phyloP scores from a whole-genome alignment of 495 filamentous ascomycete species.

The Lasiosphaeria hispida region DNA sequence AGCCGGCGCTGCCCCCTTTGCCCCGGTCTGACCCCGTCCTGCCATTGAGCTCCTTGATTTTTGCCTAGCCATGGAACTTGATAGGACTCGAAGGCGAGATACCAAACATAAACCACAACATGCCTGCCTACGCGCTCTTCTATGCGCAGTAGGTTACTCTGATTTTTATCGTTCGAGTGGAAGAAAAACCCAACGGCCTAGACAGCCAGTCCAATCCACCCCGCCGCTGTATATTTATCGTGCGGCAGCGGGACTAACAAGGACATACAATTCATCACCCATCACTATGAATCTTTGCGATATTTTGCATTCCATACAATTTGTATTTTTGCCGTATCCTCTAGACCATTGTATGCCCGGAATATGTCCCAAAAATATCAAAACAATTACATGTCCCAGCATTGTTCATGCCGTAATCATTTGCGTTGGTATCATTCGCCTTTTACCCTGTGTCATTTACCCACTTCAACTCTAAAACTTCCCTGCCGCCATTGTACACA shows the following conservation, averaged over 20 bases:
- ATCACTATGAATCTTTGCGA: not conserved
- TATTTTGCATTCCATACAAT: not conserved
- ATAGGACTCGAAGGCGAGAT: slow-evolving; percentile 18
- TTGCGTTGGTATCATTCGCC: not conserved
- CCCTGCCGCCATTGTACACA: not conserved
- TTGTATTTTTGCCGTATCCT: not conserved
- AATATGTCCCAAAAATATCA: not conserved
- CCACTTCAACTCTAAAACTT: not conserved
- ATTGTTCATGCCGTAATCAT: not conserved
- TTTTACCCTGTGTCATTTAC: not conserved
- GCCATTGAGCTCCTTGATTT: slow-evolving; percentile 14
- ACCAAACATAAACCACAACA: slow-evolving; percentile 44
- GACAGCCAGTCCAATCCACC: slow-evolving; percentile 64
- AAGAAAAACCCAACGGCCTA: slow-evolving; percentile 56
- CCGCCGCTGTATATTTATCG: slow-evolving; percentile 47
- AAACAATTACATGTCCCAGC: too few relatives aligned
- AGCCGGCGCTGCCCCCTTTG: not conserved
- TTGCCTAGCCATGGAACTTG: not conserved
- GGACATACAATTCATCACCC: slow-evolving; percentile 49
- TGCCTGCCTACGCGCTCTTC: slow-evolving; percentile 55
- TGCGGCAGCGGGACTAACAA: slow-evolving; percentile 59
- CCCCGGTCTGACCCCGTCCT: not conserved
- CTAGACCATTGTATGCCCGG: not conserved
- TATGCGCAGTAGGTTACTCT: slow-evolving; percentile 53
- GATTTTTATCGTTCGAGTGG: slow-evolving; percentile 58